phyloP scores from a whole-genome alignment of 2,329 filamentous ascomycete genomes.

The Aplosporella prunicola region DNA sequence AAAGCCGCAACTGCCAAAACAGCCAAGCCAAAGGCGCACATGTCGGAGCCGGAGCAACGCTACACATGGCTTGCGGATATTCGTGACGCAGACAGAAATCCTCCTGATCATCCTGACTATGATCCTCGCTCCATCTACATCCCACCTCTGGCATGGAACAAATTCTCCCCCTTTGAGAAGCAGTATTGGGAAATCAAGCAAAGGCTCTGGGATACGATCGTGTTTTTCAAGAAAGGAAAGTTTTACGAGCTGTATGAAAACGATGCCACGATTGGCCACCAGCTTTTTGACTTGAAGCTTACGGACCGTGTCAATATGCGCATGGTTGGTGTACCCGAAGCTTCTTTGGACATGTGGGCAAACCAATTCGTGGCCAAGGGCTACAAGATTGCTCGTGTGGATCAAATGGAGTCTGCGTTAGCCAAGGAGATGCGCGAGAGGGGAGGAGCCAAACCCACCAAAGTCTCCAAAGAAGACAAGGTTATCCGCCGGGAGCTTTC shows the following conservation, averaged over 20 bases:
- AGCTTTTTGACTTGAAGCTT: constrained; percentile 93
- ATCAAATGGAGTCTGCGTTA: constrained; percentile 91
- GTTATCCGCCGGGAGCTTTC: constrained; percentile 86
- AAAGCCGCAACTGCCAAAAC: constrained; percentile 20
- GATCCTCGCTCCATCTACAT: constrained; percentile 88
- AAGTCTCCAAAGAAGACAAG: constrained; percentile 65
- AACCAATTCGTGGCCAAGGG: constrained; percentile 98
- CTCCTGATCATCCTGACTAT: constrained; percentile 73
- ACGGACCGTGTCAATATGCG: constrained; percentile 99
- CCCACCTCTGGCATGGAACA: constrained; percentile 65
- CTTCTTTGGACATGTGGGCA: constrained; percentile 92
- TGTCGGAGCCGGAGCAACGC: constrained; percentile 72
- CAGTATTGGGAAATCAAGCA: constrained; percentile 99
- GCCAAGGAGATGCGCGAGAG: constrained; percentile 99
- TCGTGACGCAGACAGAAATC: constrained; percentile 72
- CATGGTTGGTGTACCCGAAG: constrained; percentile 96
- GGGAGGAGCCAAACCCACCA: constrained; percentile 45
- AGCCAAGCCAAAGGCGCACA: constrained; percentile 61
- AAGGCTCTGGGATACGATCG: constrained; percentile 93
- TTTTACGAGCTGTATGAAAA: constrained; percentile 99
- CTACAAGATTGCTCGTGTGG: constrained; percentile 91
- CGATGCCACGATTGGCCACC: constrained; percentile 90
- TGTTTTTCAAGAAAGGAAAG: constrained; percentile 99
- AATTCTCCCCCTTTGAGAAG: constrained; percentile 90
- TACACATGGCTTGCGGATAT: constrained; percentile 87